Evolutionary conservation across 257 asterid genomes (phyloP).

Genomic region (Primulina huaijiensis): DNA sequence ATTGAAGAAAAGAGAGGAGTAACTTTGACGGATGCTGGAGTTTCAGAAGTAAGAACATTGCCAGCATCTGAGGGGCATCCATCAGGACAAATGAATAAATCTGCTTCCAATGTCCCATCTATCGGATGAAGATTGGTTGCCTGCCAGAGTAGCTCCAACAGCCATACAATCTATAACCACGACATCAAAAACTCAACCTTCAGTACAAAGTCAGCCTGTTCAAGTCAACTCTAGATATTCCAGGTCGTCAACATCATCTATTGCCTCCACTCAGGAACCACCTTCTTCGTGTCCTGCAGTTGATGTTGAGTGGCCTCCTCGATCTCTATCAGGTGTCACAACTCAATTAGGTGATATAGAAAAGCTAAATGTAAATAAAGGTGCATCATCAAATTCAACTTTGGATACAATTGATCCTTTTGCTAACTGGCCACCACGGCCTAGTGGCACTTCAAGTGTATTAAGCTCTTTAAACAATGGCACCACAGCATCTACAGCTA

Average conservation of each 20-base stretch:
- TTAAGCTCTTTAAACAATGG: no score
- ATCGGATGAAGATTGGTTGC: conserved; percentile 97
- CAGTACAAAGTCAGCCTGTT: conserved; percentile 42
- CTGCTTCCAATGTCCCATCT: conserved; percentile 41
- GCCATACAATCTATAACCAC: conserved; percentile 38
- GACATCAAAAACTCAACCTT: no score
- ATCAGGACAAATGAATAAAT: conserved; percentile 53
- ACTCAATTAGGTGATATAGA: conserved; percentile 40
- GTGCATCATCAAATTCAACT: conserved; percentile 18
- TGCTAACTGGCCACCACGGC: no score
- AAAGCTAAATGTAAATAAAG: conserved; percentile 42
- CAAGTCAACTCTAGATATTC: conserved; percentile 37
- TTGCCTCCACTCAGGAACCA: conserved; percentile 47
- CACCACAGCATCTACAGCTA: no score
- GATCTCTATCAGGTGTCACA: conserved; percentile 40
- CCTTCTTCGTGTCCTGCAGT: conserved; percentile 81
- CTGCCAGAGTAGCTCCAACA: conserved; percentile 54
- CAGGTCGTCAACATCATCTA: conserved; percentile 34
- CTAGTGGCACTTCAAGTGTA: no score
- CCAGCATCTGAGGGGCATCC: conserved; percentile 37
- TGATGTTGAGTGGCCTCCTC: conserved; percentile 97
- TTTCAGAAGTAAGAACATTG: conserved; percentile 48
- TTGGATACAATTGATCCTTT: no score
- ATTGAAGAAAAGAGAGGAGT: conserved; percentile 98
- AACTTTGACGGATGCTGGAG: conserved; percentile 62